Percentiles rank a stretch among this genome's conserved stretches.
These are phyloP conservation scores for Pyricularia sp. DNA, from an alignment of 2,329 filamentous ascomycete species.

Conservation along the genomic window DNA sequence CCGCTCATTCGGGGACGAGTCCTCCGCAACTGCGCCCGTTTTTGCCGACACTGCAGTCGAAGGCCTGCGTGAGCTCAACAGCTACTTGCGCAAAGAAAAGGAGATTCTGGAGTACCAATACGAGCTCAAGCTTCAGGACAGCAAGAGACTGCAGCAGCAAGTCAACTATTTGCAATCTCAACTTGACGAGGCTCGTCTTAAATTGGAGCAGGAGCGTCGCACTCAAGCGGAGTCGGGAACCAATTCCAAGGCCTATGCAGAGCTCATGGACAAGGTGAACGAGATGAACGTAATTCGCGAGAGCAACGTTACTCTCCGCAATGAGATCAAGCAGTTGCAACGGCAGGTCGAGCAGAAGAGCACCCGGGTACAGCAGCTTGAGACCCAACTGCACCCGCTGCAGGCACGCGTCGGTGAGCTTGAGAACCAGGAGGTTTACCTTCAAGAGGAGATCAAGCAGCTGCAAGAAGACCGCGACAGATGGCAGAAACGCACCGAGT, in stretches of 20 bases:
- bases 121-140: conserved; percentile 79
- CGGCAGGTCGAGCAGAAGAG: conserved; percentile 67
- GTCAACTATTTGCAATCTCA: conserved; percentile 79
- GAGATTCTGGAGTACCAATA: conserved; percentile 97
- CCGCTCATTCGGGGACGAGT: conserved; percentile 40
- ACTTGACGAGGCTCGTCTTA: conserved; percentile 79
- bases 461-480: conserved; percentile 86
- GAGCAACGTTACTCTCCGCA: conserved; percentile 83
- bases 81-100: conserved; percentile 87
- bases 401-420: conserved; percentile 73
- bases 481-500: conserved; percentile 92
- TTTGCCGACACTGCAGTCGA: conserved; percentile 53
- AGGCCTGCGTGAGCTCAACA: conserved; percentile 82
- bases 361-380: conserved; percentile 64
- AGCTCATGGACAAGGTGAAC: conserved; percentile 88
- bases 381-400: conserved; percentile 69
- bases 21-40: conserved; percentile 43
- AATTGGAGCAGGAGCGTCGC: conserved; percentile 82
- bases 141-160: conserved; percentile 82
- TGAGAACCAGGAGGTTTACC: conserved; percentile 69
- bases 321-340: conserved; percentile 73
- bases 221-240: conserved; percentile 64
- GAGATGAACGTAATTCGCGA: conserved; percentile 94
- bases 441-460: conserved; percentile 81
- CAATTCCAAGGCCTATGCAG: conserved; percentile 70